Conservation (phyloP, 805 yeast species). For the Candida andamanensis region DNA sequence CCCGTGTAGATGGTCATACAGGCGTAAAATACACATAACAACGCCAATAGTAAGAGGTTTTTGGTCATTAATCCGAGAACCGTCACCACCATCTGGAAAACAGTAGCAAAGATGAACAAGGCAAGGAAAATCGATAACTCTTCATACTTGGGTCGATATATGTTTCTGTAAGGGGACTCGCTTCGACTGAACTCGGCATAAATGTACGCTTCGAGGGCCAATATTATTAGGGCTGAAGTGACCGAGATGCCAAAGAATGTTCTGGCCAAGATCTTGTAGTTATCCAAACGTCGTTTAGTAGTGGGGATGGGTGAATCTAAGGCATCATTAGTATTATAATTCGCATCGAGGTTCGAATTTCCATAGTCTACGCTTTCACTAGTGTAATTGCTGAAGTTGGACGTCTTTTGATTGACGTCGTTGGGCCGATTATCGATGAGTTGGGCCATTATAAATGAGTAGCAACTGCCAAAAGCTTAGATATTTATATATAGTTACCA, state of each 20-base stretch:
- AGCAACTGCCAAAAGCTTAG: too few species aligned
- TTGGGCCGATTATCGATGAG: too few species aligned
- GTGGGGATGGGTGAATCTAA: too few species aligned
- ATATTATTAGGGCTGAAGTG: conserved; percentile 26
- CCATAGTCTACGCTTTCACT: too few species aligned
- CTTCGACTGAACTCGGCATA: conserved; percentile 36
- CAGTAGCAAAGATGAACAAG: conserved; percentile 42
- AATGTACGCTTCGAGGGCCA: conserved; percentile 35
- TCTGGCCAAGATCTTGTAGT: conserved; percentile 4
- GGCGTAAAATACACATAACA: conserved; percentile 35
- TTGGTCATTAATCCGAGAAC: conserved; percentile 32
- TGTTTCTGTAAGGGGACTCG: too few species aligned
- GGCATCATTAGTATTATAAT: too few species aligned
- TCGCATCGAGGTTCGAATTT: too few species aligned
- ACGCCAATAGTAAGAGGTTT: conserved; percentile 36
- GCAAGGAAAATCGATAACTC: conserved; percentile 40
- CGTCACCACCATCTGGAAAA: conserved; percentile 37
- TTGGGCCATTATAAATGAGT: too few species aligned
- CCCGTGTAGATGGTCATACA: conserved; percentile 45
- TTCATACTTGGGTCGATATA: conserved; percentile 24
- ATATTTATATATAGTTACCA: too few species aligned
- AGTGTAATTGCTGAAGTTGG: too few species aligned
- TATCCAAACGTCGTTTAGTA: too few species aligned
- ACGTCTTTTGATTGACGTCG: too few species aligned
- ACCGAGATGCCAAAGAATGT: conserved; percentile 26